phyloP scores from a whole-genome alignment of 306 rosid species.

The Arachis hypogaea region DNA sequence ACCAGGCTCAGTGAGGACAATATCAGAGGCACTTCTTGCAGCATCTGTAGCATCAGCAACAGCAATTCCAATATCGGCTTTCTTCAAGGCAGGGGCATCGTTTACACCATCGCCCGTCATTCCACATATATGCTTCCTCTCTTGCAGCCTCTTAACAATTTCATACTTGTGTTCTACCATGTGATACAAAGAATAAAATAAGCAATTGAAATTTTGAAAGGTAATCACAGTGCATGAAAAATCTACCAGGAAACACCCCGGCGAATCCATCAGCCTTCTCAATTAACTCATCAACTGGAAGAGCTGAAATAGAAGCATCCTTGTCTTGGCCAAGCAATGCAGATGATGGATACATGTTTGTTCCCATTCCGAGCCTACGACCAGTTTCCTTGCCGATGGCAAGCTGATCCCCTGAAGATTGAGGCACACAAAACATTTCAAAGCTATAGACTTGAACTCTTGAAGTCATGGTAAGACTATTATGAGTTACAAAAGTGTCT shows the following conservation, averaged over 20 bases:
- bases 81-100: slow-evolving; percentile 94
- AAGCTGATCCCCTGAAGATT: slow-evolving; percentile 80
- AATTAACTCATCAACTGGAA: slow-evolving; percentile 87
- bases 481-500: slow-evolving; percentile 21
- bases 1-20: slow-evolving; percentile 97
- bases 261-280: slow-evolving; percentile 99
- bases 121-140: slow-evolving; percentile 95
- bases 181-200: slow-evolving; percentile 36
- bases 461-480: slow-evolving; percentile 8
- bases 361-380: slow-evolving; percentile 97
- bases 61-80: slow-evolving; percentile 95
- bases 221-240: background rate
- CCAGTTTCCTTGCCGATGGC: slow-evolving; percentile 98
- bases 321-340: slow-evolving; percentile 87
- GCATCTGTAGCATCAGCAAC: slow-evolving; percentile 99
- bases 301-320: slow-evolving; percentile 72
- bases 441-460: background rate
- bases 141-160: slow-evolving; percentile 86
- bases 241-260: slow-evolving; percentile 93
- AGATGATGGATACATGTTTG: slow-evolving; percentile 98
- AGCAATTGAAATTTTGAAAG: background rate
- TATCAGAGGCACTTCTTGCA: slow-evolving; percentile 93
- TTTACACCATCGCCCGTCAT: slow-evolving; percentile 99
- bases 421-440: slow-evolving; percentile 12
- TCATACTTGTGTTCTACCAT: slow-evolving; percentile 88